These are phyloP conservation scores for Lantana camara DNA, from an alignment of 257 asterid genomes.

Conservation along the genomic window DNA sequence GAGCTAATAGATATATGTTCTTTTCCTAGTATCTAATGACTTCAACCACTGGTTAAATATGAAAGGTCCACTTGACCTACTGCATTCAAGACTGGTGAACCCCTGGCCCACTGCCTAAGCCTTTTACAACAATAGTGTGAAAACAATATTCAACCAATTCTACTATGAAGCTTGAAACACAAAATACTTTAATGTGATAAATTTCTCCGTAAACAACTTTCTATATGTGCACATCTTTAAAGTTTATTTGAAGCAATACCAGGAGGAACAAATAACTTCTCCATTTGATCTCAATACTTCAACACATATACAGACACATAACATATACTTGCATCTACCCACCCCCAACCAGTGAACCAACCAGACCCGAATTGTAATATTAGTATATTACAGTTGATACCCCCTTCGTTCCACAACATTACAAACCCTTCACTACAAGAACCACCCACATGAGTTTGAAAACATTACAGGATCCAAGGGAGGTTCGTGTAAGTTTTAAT, in stretches of 20 bases:
- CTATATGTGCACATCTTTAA: neutral
- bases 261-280: slow-evolving; percentile 14
- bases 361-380: no score
- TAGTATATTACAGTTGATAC: no score
- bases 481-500: neutral
- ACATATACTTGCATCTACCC: no score
- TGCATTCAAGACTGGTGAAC: neutral
- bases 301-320: neutral
- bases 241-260: neutral
- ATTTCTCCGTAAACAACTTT: slow-evolving; percentile 1
- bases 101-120: neutral
- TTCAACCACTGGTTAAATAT: neutral
- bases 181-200: neutral
- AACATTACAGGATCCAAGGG: no score
- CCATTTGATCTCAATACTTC: slow-evolving; percentile 3
- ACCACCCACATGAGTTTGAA: no score
- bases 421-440: no score
- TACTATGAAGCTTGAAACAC: neutral
- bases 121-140: neutral
- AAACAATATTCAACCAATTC: neutral
- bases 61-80: neutral
- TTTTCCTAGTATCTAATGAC: neutral
- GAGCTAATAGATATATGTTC: neutral
- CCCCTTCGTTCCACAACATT: no score
- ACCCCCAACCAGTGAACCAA: no score